A percentile compares a stretch with the other conserved stretches of the same genome.
Conservation (phyloP, 169 alveolate species). For the Plasmodium inui region DNA sequence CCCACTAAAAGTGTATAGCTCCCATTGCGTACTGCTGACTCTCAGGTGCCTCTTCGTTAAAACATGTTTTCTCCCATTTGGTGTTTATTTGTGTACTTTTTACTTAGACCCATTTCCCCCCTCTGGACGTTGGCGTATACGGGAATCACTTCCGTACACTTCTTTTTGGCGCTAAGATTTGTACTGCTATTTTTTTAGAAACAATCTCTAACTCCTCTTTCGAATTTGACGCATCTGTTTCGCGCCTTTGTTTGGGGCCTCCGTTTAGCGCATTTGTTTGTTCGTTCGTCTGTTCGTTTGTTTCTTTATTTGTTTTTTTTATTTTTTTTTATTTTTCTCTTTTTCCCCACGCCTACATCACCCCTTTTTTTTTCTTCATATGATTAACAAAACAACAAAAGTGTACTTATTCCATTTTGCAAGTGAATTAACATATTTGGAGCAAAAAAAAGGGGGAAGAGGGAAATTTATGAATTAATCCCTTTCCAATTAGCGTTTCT, state of each 20-base stretch:
- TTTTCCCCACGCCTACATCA: neutral
- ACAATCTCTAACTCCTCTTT: neutral
- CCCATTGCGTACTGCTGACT: neutral
- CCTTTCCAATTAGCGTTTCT: neutral
- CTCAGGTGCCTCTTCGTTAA: neutral
- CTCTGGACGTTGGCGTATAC: neutral
- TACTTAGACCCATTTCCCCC: neutral
- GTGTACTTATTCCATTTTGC: neutral
- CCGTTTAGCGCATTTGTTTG: too few relatives aligned
- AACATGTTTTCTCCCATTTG: neutral
- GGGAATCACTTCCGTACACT: neutral
- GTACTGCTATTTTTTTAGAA: constrained; percentile 26
- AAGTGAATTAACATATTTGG: neutral
- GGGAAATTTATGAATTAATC: neutral
- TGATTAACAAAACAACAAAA: neutral
- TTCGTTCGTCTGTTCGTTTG: neutral
- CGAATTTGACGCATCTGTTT: neutral
- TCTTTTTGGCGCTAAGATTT: neutral
- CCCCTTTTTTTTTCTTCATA: neutral
- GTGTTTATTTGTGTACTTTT: neutral
- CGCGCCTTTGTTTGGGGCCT: neutral
- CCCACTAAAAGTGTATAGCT: neutral
- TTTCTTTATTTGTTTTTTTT: neutral
- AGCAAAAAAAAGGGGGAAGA: neutral
- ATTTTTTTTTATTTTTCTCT: neutral